Evolutionary conservation across 208 protist species (phyloP).

Genomic region (Acanthamoeba divionensis): DNA sequence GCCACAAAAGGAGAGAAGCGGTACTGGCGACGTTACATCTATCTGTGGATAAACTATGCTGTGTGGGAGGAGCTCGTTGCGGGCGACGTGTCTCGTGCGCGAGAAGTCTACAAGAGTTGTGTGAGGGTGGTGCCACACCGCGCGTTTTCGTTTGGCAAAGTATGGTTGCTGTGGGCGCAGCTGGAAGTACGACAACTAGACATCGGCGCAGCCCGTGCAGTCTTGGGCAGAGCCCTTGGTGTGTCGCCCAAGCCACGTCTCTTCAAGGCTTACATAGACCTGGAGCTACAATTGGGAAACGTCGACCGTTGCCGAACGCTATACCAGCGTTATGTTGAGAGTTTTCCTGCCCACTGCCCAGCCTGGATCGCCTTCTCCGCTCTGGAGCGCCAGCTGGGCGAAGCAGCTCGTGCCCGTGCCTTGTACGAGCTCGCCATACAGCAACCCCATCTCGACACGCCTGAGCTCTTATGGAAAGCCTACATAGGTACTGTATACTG

Average conservation of each 20-base stretch:
- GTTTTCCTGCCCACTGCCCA: constrained; percentile 74
- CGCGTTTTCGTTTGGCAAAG: constrained; percentile 84
- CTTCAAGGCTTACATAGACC: constrained; percentile 85
- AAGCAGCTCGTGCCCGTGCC: constrained; percentile 74
- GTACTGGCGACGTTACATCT: constrained; percentile 88
- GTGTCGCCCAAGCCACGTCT: constrained; percentile 84
- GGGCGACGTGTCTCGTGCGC: constrained; percentile 72
- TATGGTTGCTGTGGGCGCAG: constrained; percentile 82
- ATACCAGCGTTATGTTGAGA: constrained; percentile 84
- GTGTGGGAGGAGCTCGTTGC: constrained; percentile 88
- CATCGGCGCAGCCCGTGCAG: constrained; percentile 73
- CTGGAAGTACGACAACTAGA: constrained; percentile 85
- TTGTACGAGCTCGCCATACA: constrained; percentile 85
- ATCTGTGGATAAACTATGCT: constrained; percentile 92
- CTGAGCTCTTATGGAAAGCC: constrained; percentile 87
- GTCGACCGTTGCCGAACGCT: constrained; percentile 80
- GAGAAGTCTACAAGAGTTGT: constrained; percentile 77
- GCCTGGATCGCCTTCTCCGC: constrained; percentile 83
- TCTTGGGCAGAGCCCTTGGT: constrained; percentile 80
- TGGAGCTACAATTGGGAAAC: constrained; percentile 80
- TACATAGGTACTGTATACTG: constrained; percentile 76
- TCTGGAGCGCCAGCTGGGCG: constrained; percentile 77
- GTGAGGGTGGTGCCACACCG: constrained; percentile 84
- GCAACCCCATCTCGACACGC: constrained; percentile 86
- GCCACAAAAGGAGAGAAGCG: constrained; percentile 83